These are phyloP conservation scores for Umbelopsis sp. DNA, from an alignment of 371 early-diverging fungal species.

Conservation along the genomic window DNA sequence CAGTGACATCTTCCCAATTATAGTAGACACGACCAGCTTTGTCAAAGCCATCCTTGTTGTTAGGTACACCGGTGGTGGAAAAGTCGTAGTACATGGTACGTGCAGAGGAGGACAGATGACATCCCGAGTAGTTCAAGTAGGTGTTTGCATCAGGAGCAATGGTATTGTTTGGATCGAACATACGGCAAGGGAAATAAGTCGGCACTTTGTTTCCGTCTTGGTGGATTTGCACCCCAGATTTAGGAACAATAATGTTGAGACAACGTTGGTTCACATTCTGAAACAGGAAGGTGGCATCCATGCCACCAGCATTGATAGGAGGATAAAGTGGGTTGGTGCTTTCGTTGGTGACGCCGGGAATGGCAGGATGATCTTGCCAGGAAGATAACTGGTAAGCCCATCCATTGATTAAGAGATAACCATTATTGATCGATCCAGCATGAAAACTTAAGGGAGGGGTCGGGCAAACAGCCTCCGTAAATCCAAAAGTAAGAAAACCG, in stretches of 20 bases:
- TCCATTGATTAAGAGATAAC: constrained; percentile 55
- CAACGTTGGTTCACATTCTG: constrained; percentile 60
- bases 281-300: constrained; percentile 60
- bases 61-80: constrained; percentile 37
- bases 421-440: constrained; percentile 40
- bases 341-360: constrained; percentile 33
- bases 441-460: constrained; percentile 32
- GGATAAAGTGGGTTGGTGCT: constrained; percentile 59
- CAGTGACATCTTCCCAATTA: constrained; percentile 66
- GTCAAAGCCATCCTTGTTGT: constrained; percentile 28
- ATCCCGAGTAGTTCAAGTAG: constrained; percentile 57
- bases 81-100: constrained; percentile 38
- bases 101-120: constrained; percentile 60
- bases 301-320: constrained; percentile 66
- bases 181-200: constrained; percentile 74
- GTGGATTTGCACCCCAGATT: constrained; percentile 18
- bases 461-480: constrained; percentile 60
- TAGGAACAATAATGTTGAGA: constrained; percentile 52
- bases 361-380: constrained; percentile 53
- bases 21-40: constrained; percentile 68
- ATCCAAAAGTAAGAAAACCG: constrained; percentile 66
- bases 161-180: constrained; percentile 53
- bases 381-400: constrained; percentile 57
- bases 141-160: constrained; percentile 45
- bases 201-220: constrained; percentile 43